Conservation (phyloP, 2,329 filamentous ascomycete species). For the Atkinsonella texensis region DNA sequence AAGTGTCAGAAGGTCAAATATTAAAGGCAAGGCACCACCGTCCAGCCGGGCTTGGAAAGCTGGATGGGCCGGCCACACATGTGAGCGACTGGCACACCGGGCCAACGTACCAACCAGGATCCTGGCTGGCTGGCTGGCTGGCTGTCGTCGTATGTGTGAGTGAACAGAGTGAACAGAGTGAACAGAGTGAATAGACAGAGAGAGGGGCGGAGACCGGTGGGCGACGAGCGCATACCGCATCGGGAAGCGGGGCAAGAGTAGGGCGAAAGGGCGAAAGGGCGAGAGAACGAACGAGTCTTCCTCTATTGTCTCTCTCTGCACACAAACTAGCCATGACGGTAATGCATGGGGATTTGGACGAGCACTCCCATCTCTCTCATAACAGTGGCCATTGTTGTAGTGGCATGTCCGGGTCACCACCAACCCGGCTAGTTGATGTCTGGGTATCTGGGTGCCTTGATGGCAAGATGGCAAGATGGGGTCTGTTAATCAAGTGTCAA, state of each 20-base stretch:
- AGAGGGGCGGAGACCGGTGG: background rate
- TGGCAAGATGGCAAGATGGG: no score
- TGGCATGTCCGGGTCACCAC: no score
- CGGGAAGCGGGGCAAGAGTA: background rate
- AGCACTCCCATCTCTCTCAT: no score
- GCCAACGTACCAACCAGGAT: background rate
- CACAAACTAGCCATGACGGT: background rate
- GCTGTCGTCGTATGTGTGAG: background rate
- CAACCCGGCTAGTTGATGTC: no score
- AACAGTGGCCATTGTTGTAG: no score
- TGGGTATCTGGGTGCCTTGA: no score
- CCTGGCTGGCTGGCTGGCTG: background rate
- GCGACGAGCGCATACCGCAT: no score
- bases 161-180: background rate
- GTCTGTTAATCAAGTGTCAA: no score
- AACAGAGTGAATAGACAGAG: background rate
- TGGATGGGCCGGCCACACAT: slow-evolving; percentile 4
- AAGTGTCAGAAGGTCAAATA: slow-evolving; percentile 4
- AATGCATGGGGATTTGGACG: no score
- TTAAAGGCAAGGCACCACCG: slow-evolving; percentile 2
- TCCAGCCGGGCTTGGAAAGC: background rate
- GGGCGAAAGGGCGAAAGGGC: background rate
- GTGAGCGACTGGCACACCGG: background rate
- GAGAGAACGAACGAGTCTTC: background rate
- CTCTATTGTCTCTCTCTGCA: no score